Conservation (phyloP, 176 grass and related monocot species). For the Sorghum bicolor region DNA sequence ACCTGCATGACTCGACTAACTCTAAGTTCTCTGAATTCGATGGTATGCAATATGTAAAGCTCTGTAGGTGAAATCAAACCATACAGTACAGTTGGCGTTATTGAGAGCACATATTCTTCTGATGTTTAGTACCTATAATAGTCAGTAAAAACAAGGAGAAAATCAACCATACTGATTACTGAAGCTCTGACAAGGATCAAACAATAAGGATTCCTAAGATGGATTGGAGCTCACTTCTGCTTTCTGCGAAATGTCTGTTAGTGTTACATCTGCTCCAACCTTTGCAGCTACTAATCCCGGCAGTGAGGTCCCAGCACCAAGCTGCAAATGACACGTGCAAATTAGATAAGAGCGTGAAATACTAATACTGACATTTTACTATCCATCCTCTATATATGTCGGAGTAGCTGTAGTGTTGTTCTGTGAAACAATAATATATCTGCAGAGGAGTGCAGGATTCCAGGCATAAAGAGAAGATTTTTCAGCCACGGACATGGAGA, state of each 20-base stretch:
- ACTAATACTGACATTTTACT: too few species aligned
- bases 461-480: not conserved
- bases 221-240: too few species aligned
- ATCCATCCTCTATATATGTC: too few species aligned
- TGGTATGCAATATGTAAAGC: not conserved
- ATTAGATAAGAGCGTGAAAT: constrained; percentile 2
- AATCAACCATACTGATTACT: not conserved
- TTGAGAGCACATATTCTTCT: constrained; percentile 58
- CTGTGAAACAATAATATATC: not conserved
- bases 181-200: not conserved
- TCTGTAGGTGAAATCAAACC: not conserved
- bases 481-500: not conserved
- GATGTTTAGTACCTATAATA: constrained; percentile 69
- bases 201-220: not conserved
- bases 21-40: not conserved
- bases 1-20: constrained; percentile 33
- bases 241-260: constrained; percentile 1
- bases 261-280: constrained; percentile 61
- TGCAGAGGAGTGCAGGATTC: not conserved
- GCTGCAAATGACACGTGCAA: constrained; percentile 11
- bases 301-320: constrained; percentile 76
- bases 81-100: constrained; percentile 55
- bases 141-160: constrained; percentile 8
- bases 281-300: constrained; percentile 84
- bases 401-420: not conserved